phyloP scores from a whole-genome alignment of 306 rosid species.

The Malus sylvestris region DNA sequence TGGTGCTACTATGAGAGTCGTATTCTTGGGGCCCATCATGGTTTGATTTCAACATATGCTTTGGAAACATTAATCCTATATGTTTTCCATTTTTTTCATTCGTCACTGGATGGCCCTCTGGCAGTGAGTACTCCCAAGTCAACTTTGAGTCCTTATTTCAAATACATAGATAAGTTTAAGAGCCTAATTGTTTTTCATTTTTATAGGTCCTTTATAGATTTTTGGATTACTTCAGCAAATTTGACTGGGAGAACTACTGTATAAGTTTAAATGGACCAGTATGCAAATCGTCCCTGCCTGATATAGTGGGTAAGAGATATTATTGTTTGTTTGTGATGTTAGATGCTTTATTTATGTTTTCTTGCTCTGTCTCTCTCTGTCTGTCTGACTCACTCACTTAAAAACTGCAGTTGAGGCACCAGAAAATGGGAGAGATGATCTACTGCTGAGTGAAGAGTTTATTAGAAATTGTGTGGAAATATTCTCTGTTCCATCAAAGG shows the following conservation, averaged over 20 bases:
- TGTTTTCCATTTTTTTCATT: conserved; percentile 69
- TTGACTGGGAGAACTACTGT: conserved; percentile 85
- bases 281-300: conserved; percentile 57
- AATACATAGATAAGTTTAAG: background rate
- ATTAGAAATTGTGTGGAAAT: conserved; percentile 53
- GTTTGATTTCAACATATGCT: conserved; percentile 87
- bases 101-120: conserved; percentile 61
- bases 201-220: conserved; percentile 73
- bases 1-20: conserved; percentile 98
- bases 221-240: conserved; percentile 81
- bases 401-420: conserved; percentile 54
- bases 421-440: conserved; percentile 51
- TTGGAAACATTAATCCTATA: conserved; percentile 80
- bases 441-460: conserved; percentile 58
- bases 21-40: conserved; percentile 84
- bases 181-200: conserved; percentile 1
- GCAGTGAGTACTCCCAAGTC: conserved; percentile 49
- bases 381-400: background rate
- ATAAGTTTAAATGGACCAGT: conserved; percentile 83
- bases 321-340: conserved; percentile 5
- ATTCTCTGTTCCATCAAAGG: conserved; percentile 62
- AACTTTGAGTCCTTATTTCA: background rate
- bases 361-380: conserved; percentile 10
- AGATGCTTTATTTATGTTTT: conserved; percentile 13
- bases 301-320: conserved; percentile 51